Percentiles rank a stretch among this genome's conserved stretches.
These are phyloP conservation scores for Cucumis hystrix DNA, from an alignment of 306 rosid species.

Conservation along the genomic window DNA sequence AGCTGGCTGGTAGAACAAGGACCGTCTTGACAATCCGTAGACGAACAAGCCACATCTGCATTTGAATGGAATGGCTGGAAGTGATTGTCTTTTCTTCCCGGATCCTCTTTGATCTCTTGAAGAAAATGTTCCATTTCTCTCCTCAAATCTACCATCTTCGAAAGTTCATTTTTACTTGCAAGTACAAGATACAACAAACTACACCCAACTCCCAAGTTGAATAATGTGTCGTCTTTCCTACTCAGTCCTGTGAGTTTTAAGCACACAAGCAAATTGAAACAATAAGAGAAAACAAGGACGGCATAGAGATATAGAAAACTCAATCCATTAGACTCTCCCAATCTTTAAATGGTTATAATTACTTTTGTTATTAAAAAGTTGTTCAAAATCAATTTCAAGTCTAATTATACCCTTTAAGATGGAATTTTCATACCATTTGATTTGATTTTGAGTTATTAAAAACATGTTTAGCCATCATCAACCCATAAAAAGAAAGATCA, in stretches of 20 bases:
- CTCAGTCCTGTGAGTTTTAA: slow-evolving; percentile 21
- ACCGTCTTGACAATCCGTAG: slow-evolving; percentile 32
- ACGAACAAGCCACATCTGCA: slow-evolving; percentile 30
- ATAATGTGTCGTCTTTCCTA: slow-evolving; percentile 29
- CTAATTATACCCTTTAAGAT: too few species aligned
- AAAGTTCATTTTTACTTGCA: slow-evolving; percentile 52
- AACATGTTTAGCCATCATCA: not conserved
- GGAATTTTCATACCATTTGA: too few species aligned
- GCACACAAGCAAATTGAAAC: not conserved
- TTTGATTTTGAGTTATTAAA: too few species aligned
- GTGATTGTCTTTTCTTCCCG: slow-evolving; percentile 20
- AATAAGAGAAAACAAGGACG: not conserved
- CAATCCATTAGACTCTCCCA: not conserved
- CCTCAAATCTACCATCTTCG: slow-evolving; percentile 59
- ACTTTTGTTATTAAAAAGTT: too few species aligned
- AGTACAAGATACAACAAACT: slow-evolving; percentile 55
- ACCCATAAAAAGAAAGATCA: not conserved
- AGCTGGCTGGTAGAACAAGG: slow-evolving; percentile 24
- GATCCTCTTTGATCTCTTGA: slow-evolving; percentile 39
- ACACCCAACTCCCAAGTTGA: slow-evolving; percentile 74
- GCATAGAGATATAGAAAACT: not conserved
- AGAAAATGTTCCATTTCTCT: slow-evolving; percentile 65
- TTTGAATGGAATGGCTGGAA: slow-evolving; percentile 17
- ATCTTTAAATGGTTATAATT: too few species aligned
- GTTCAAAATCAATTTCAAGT: too few species aligned